A percentile compares a stretch with the other conserved stretches of the same genome.
phyloP scores from a whole-genome alignment of 192 early-diverging fungal species.

The Linnemannia schmuckeri region DNA sequence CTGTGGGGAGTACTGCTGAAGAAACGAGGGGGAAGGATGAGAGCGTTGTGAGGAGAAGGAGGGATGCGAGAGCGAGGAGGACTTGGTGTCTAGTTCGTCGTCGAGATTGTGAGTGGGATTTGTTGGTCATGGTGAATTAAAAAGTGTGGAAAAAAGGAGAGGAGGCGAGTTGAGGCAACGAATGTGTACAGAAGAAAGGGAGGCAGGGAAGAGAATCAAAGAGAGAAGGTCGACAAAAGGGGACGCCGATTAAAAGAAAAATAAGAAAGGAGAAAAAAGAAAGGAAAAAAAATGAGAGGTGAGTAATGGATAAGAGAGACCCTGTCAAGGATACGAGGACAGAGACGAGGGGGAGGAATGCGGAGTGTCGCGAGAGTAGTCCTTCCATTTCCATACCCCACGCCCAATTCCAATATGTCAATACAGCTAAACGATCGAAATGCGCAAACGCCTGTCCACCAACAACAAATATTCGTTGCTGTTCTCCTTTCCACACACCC shows the following conservation, averaged over 20 bases:
- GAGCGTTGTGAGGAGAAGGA: neutral
- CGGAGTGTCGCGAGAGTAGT: neutral
- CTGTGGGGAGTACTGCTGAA: neutral
- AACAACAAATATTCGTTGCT: neutral
- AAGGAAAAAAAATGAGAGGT: neutral
- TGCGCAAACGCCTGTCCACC: neutral
- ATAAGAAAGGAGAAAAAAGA: neutral
- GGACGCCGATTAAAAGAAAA: neutral
- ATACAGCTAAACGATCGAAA: neutral
- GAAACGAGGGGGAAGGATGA: neutral
- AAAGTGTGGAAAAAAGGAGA: neutral
- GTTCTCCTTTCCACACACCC: neutral
- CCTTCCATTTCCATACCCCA: neutral
- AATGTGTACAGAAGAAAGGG: neutral
- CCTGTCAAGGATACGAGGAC: neutral
- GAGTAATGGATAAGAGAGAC: neutral
- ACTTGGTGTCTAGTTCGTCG: neutral
- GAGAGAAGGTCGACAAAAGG: neutral
- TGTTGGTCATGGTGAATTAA: neutral
- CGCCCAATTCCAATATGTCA: neutral
- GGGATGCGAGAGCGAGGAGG: neutral
- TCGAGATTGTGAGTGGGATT: neutral
- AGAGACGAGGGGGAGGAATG: neutral
- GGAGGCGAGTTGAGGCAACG: neutral
- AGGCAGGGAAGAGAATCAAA: neutral